These are phyloP conservation scores for Pistacia integerrima DNA, from an alignment of 345 rosid species.

Conservation along the genomic window DNA sequence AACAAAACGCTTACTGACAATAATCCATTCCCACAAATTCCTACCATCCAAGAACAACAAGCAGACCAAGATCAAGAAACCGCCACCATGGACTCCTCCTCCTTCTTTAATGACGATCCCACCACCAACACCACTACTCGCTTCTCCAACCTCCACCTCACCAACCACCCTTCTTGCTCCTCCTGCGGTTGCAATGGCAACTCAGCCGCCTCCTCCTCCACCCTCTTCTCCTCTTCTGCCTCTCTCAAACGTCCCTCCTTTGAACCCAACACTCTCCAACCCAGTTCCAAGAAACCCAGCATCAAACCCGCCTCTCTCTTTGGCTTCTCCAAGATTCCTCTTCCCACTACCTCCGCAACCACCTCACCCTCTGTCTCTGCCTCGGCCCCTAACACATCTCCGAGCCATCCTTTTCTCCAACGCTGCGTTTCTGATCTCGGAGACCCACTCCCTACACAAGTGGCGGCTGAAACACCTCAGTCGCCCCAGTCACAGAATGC, in stretches of 20 bases:
- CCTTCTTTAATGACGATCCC: not conserved
- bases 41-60: not conserved
- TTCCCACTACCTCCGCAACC: constrained; percentile 8
- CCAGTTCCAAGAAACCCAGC: constrained; percentile 21
- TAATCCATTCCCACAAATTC: not conserved
- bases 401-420: not conserved
- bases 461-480: constrained; percentile 6
- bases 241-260: constrained; percentile 25
- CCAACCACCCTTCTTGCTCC: not conserved
- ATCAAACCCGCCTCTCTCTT: not conserved
- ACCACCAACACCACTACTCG: not conserved
- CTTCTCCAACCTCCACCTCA: constrained; percentile 12
- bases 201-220: not conserved
- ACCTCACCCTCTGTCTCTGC: no score
- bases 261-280: constrained; percentile 7
- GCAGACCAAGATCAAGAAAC: not conserved
- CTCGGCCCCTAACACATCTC: not conserved
- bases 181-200: constrained; percentile 15
- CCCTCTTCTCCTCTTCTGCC: not conserved
- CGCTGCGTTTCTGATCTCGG: constrained; percentile 30
- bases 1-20: not conserved
- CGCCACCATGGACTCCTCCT: not conserved
- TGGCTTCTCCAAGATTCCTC: constrained; percentile 40
- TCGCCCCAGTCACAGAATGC: constrained; percentile 26
- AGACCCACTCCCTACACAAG: not conserved